Evolutionary conservation across 805 yeast species (phyloP).

Genomic region (Lachancea thermotolerans): DNA sequence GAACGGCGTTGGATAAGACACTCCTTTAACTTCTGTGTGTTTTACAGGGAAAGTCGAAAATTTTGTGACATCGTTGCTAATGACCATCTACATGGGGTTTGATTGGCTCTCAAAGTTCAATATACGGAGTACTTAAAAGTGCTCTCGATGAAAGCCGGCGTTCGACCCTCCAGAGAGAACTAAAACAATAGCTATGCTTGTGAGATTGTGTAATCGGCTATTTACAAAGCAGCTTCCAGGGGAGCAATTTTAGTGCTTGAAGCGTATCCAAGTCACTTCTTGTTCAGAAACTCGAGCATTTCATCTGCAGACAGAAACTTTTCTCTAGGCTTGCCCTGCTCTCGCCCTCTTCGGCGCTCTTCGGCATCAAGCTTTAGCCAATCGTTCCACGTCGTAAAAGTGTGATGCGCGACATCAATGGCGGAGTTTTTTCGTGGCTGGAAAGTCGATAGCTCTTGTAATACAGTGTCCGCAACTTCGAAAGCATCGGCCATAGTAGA

Average conservation of each 20-base stretch:
- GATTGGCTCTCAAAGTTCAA: neutral
- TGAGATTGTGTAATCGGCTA: too few species aligned
- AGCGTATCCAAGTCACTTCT: neutral
- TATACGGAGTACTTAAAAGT: too few species aligned
- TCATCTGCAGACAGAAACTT: slow-evolving; percentile 16
- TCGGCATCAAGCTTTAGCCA: slow-evolving; percentile 22
- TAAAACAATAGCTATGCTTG: too few species aligned
- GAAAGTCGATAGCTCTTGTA: slow-evolving; percentile 39
- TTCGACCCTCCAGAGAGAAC: too few species aligned
- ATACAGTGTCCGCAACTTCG: slow-evolving; percentile 59
- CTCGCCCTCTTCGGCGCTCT: slow-evolving; percentile 19
- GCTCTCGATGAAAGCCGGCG: too few species aligned
- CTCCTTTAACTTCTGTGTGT: neutral
- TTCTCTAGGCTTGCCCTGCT: slow-evolving; percentile 12
- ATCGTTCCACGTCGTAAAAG: slow-evolving; percentile 28
- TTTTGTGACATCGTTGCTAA: neutral
- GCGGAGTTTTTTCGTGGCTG: slow-evolving; percentile 1
- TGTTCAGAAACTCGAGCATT: slow-evolving; percentile 8
- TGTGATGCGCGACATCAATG: slow-evolving; percentile 7
- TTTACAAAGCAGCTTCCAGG: too few species aligned
- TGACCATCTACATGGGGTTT: neutral
- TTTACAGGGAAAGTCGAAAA: neutral
- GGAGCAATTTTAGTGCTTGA: too few species aligned
- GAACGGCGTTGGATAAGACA: neutral
- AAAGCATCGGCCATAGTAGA: slow-evolving; percentile 82